These are phyloP conservation scores for Adansonia rubrostipa DNA, from an alignment of 441 rosid genomes.

Conservation along the genomic window DNA sequence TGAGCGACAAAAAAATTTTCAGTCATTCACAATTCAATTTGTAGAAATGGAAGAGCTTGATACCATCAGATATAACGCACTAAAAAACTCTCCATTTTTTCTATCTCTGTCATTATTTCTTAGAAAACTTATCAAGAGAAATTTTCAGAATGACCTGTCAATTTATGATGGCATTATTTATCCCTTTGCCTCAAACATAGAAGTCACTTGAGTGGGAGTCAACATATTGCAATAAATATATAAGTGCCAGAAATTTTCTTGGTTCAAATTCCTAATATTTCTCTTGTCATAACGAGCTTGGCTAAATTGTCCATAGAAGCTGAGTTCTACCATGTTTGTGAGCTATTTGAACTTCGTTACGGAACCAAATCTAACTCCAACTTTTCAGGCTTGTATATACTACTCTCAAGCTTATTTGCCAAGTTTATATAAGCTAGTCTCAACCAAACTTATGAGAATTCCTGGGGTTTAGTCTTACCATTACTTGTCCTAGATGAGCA, in stretches of 20 bases:
- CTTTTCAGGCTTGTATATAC: not conserved
- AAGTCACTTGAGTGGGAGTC: not conserved
- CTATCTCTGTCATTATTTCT: not conserved
- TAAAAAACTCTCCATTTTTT: not conserved
- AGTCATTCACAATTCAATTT: not conserved
- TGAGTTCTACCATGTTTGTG: constrained; percentile 1
- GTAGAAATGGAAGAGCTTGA: not conserved
- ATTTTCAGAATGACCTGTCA: not conserved
- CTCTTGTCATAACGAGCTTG: not conserved
- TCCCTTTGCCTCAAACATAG: not conserved
- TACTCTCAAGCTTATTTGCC: not conserved
- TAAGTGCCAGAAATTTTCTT: not conserved
- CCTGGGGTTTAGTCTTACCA: not conserved
- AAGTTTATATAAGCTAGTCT: not conserved
- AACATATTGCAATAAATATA: not conserved
- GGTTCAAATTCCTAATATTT: not conserved
- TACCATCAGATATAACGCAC: not conserved
- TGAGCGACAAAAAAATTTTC: not conserved
- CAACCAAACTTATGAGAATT: not conserved
- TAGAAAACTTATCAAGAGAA: not conserved
- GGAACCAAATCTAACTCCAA: not conserved
- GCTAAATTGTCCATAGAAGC: not conserved
- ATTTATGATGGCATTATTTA: not conserved
- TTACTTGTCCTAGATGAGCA: not conserved
- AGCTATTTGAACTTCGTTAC: not conserved